Percentiles rank a stretch among this genome's conserved stretches.
These are phyloP conservation scores for Penicillium vulpinum DNA, from an alignment of 2,329 filamentous ascomycete genomes.

Conservation along the genomic window DNA sequence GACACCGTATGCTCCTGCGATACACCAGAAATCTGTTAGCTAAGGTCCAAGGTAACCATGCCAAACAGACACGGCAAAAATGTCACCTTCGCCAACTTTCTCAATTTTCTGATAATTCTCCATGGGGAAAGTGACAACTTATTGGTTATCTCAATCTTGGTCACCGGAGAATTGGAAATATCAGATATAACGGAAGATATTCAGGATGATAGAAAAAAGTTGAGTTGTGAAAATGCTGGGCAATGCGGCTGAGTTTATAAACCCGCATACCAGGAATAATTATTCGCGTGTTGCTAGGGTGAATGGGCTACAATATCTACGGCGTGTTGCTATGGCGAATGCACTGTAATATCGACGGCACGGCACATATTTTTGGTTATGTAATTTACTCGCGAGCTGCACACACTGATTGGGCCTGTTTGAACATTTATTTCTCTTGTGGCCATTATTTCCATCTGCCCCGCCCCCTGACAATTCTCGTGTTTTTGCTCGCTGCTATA, in stretches of 20 bases:
- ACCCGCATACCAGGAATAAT: not conserved
- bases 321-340: not conserved
- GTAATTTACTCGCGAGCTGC: not conserved
- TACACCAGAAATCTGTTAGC: slow-evolving; percentile 13
- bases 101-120: slow-evolving; percentile 96
- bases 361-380: not conserved
- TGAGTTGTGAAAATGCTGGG: not conserved
- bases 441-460: too few species aligned
- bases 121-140: slow-evolving; percentile 58
- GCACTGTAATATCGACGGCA: not conserved
- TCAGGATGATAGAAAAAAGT: not conserved
- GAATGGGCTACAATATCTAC: not conserved
- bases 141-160: not conserved
- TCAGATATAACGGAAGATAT: not conserved
- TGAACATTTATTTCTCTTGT: too few species aligned
- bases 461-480: too few species aligned
- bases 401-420: too few species aligned
- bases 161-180: not conserved
- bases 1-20: slow-evolving; percentile 83
- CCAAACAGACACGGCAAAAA: not conserved
- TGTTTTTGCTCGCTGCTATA: too few species aligned
- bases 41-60: slow-evolving; percentile 34
- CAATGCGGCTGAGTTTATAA: not conserved
- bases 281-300: not conserved
- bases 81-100: slow-evolving; percentile 86